Base-by-base conservation (phyloP, 1,139 yeast genomes). In the Magnusiomyces ingens region DNA sequence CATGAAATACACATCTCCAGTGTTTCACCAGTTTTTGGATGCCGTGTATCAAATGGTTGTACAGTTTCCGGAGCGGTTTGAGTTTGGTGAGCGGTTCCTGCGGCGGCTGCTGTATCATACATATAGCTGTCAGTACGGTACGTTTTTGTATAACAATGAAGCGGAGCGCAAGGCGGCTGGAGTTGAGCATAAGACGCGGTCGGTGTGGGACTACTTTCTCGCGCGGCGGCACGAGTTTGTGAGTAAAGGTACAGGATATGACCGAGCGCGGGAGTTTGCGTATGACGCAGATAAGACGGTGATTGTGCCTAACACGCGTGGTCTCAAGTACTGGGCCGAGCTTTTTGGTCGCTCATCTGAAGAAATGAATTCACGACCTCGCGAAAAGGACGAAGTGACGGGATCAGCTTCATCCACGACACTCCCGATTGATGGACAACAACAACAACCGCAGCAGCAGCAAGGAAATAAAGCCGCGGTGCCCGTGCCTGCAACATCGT, bases 111-210 rank as follows among this genome's bases (percentile, higher is more conserved):
- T 89, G 38, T 93, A 93, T 64, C 99, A 93, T 68, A 74, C 86
- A 49, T 89, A 91, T 65, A 87, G 97, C 1, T 90, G 98, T 65
- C 99, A 93, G 67, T 93, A 90, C 67, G 99, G 99, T 2, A 82
- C 96, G 0, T 93, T 93, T 63, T 68, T 94, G 51, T 82, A 80
- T 62, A 86, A 93, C 64, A 77, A 79, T 42, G 96, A 93, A 64
- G 68, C 73, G 49, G 96, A 89, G 58, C 69, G 82, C 45, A 63
- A 71, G 10, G 70, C 69, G 32, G 69, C 74, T 26, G 66, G 74
- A 13, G 70, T 79, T 0, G 67, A 64, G 8, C 65, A 71, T 1
- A 71, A 75, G 15, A 87, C 97, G 0, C 75, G 87, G 19, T 83
- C 94, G 12, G 96, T 86, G 1, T 93, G 99, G 99, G 96, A 90